A percentile compares a stretch with the other conserved stretches of the same genome.
phyloP scores from a whole-genome alignment of 2,329 filamentous ascomycete species.

The Diaporthe capsici region DNA sequence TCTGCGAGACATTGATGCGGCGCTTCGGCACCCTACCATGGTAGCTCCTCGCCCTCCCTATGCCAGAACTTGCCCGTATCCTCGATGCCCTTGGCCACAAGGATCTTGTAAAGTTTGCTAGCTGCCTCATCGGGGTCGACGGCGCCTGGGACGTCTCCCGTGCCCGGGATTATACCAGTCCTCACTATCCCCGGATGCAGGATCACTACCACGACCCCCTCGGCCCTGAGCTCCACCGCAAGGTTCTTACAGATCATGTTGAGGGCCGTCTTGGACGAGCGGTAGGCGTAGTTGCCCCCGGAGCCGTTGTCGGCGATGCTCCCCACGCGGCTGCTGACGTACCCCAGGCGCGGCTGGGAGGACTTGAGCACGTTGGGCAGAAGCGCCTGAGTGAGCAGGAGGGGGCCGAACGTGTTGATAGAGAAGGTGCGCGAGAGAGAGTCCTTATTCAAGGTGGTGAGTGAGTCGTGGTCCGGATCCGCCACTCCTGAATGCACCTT shows the following conservation, averaged over 20 bases:
- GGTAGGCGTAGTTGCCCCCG: constrained; percentile 59
- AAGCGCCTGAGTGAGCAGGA: constrained; percentile 59
- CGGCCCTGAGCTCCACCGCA: constrained; percentile 56
- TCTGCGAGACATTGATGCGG: constrained; percentile 1
- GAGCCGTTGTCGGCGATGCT: constrained; percentile 57
- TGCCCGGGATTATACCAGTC: constrained; percentile 50
- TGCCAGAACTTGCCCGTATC: constrained; percentile 38
- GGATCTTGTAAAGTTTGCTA: constrained; percentile 52
- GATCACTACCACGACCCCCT: constrained; percentile 56
- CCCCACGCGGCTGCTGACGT: constrained; percentile 59
- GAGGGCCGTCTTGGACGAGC: constrained; percentile 59
- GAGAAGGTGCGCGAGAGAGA: constrained; percentile 55
- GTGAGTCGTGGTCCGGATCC: constrained; percentile 41
- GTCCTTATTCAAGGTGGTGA: constrained; percentile 49
- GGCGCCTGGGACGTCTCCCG: constrained; percentile 49
- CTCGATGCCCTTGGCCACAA: constrained; percentile 32
- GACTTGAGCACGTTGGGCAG: constrained; percentile 55
- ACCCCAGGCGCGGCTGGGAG: constrained; percentile 52
- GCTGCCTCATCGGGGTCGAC: constrained; percentile 61
- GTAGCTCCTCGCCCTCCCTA: constrained; percentile 35
- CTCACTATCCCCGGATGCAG: constrained; percentile 60
- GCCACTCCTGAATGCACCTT: constrained; percentile 48
- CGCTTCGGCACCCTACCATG: constrained; percentile 30
- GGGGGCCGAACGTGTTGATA: constrained; percentile 59
- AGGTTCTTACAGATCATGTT: constrained; percentile 60